Conservation (phyloP, 2,329 filamentous ascomycete species). For the Orbilia brochopaga region DNA sequence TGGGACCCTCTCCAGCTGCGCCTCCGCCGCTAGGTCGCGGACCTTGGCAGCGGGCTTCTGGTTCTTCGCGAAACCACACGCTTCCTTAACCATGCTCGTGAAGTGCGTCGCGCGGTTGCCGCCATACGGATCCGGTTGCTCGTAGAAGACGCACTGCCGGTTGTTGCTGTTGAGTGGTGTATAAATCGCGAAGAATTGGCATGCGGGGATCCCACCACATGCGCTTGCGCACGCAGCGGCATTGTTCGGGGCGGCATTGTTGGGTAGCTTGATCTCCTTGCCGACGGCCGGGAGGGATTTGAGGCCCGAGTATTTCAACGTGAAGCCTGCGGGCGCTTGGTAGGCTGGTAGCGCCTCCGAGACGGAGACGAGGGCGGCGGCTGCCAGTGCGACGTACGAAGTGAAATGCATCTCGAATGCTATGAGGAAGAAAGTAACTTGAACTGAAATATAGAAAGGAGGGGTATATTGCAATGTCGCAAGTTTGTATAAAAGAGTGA, state of each 20-base stretch:
- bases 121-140: conserved; percentile 29
- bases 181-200: conserved; percentile 36
- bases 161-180: conserved; percentile 10
- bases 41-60: background rate
- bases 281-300: conserved; percentile 11
- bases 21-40: background rate
- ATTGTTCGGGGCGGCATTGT: background rate
- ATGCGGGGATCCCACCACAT: conserved; percentile 17
- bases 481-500: conserved; percentile 28
- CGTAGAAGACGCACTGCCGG: conserved; percentile 11
- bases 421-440: background rate
- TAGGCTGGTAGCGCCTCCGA: conserved; percentile 19
- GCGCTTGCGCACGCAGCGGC: conserved; percentile 12
- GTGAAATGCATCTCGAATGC: conserved; percentile 18
- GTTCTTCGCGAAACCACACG: conserved; percentile 29
- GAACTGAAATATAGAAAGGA: background rate
- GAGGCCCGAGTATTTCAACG: conserved; percentile 20
- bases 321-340: conserved; percentile 21
- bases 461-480: background rate
- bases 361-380: conserved; percentile 6
- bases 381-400: conserved; percentile 1
- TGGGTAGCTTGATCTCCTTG: conserved; percentile 12
- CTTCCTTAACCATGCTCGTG: conserved; percentile 19
- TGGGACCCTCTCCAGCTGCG: background rate
- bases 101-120: conserved; percentile 10